A percentile compares a stretch with the other conserved stretches of the same genome.
Evolutionary conservation across 148 eudicot genomes (phyloP).

Genomic region (Vaccinium myrtillus): DNA sequence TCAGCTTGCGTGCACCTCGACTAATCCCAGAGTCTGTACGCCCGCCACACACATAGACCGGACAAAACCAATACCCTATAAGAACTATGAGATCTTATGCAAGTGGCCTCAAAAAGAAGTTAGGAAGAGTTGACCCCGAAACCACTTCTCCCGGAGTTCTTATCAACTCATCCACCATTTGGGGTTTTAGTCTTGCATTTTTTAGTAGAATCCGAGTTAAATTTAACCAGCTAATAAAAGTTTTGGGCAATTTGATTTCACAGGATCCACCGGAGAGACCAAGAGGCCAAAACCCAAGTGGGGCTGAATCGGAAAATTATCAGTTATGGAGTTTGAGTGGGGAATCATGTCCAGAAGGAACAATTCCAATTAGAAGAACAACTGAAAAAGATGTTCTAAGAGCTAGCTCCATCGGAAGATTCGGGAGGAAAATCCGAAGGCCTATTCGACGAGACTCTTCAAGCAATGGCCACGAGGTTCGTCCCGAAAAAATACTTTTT

Average conservation of each 20-base stretch:
- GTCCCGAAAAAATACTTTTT: background rate
- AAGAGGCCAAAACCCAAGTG: slow-evolving; percentile 36
- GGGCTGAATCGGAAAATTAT: slow-evolving; percentile 40
- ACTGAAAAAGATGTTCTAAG: slow-evolving; percentile 71
- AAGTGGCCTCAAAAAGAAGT: no score
- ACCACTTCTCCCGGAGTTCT: no score
- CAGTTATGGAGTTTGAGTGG: slow-evolving; percentile 75
- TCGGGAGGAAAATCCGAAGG: slow-evolving; percentile 59
- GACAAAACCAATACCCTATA: no score
- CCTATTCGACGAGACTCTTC: slow-evolving; percentile 60
- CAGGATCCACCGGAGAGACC: slow-evolving; percentile 89
- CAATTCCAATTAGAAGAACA: slow-evolving; percentile 88
- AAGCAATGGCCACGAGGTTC: slow-evolving; percentile 84
- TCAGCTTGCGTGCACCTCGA: no score
- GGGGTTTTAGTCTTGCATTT: background rate
- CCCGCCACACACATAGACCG: no score
- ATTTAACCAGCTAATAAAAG: background rate
- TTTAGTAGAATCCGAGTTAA: background rate
- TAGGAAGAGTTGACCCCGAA: no score
- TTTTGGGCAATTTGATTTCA: background rate
- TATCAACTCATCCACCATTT: no score
- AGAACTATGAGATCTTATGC: no score
- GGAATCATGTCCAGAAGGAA: slow-evolving; percentile 75
- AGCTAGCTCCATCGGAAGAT: slow-evolving; percentile 52
- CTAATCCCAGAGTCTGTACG: no score